Conservation (phyloP, 345 rosid genomes). For the Lepidium aucheri region DNA sequence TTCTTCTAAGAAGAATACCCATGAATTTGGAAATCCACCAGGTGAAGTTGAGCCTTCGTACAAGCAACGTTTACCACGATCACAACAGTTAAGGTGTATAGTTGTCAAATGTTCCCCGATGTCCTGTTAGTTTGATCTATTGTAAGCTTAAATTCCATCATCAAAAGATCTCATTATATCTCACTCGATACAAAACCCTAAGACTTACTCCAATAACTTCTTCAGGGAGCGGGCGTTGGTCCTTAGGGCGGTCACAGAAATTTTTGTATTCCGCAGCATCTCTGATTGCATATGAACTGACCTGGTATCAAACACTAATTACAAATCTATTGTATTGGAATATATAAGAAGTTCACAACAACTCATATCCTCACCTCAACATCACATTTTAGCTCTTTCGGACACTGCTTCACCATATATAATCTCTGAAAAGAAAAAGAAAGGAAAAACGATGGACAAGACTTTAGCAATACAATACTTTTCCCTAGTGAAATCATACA, state of each 20-base stretch:
- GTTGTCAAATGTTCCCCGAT: conserved; percentile 78
- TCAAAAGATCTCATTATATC: neutral
- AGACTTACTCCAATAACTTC: conserved; percentile 57
- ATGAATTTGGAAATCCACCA: conserved; percentile 74
- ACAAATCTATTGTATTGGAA: neutral
- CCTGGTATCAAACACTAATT: conserved; percentile 25
- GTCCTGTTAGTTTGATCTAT: conserved; percentile 30
- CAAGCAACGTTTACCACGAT: conserved; percentile 73
- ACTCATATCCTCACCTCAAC: conserved; percentile 63
- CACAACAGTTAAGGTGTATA: conserved; percentile 60
- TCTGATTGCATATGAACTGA: conserved; percentile 70
- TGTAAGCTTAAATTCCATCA: neutral
- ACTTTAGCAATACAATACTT: neutral
- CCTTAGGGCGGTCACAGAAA: conserved; percentile 77
- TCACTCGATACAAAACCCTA: neutral
- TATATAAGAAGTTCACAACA: conserved; percentile 4
- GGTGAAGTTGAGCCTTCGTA: conserved; percentile 84
- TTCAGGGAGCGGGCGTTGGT: conserved; percentile 81
- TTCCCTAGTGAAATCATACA: neutral
- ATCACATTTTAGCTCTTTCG: conserved; percentile 85
- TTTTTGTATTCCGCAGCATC: conserved; percentile 85
- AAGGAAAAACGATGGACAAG: neutral
- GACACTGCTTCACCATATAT: conserved; percentile 85
- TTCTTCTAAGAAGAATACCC: conserved; percentile 37
- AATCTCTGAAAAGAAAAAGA: conserved; percentile 50